Evolutionary conservation across 306 rosid genomes (phyloP).

Genomic region (Neltuma alba): DNA sequence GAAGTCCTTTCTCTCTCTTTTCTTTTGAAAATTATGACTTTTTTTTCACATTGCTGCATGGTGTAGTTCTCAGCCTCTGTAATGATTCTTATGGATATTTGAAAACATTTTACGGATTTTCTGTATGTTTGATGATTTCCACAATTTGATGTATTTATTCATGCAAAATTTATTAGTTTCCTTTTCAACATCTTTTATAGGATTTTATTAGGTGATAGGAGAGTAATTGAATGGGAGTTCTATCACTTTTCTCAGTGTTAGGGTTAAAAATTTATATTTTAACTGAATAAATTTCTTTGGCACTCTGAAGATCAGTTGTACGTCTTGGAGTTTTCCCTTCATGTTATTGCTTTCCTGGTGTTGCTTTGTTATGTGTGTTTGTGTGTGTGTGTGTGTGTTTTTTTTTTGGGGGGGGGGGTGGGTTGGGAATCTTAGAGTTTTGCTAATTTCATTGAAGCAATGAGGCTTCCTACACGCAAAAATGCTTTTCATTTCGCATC

Average conservation of each 20-base stretch:
- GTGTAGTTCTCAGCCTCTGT: neutral
- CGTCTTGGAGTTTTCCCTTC: neutral
- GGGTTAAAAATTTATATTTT: neutral
- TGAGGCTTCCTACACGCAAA: neutral
- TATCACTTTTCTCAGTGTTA: neutral
- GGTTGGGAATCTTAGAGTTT: neutral
- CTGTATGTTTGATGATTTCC: constrained; percentile 3
- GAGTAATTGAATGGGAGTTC: neutral
- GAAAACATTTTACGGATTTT: constrained; percentile 10
- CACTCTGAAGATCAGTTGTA: neutral
- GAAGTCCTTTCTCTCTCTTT: neutral
- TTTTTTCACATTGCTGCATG: neutral
- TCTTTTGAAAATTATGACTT: neutral
- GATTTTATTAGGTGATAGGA: neutral
- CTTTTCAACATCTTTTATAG: neutral
- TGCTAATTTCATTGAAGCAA: neutral
- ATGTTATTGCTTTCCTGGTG: neutral
- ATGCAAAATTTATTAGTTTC: neutral
- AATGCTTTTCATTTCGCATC: neutral
- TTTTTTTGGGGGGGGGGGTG: neutral
- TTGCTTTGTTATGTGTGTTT: neutral
- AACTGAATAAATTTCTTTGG: neutral
- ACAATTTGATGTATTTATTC: neutral
- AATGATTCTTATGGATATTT: neutral
- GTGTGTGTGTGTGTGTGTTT: too few relatives aligned